Evolutionary conservation across 2,329 filamentous ascomycete genomes (phyloP), one percentile per base, ranked within the genome.

Genomic region (Cordyceps cicadae): DNA sequence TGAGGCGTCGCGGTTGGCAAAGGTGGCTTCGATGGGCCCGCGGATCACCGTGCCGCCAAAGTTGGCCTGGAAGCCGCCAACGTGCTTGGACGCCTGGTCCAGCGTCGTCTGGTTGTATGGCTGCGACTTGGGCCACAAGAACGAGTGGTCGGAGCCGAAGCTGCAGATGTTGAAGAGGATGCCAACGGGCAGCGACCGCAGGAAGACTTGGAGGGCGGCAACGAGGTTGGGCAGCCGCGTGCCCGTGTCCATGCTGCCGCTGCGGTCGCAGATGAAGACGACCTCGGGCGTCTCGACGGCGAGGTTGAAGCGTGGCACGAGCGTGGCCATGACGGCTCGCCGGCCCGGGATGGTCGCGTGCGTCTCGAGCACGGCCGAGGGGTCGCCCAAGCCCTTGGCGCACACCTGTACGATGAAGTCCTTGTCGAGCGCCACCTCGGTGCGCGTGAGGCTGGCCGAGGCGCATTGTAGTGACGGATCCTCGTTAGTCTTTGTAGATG

Each of bases 241-340:
- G 1, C 50, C 39, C 2, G 70, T 69, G 0, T 48, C 29, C 86
- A 88, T 88, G 62, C 85, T 88, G 0, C 86, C 87, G 60, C 86
- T 89, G 56, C 87, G 81, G 69, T 92, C 88, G 60, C 85, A 87
- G 5, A 92, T 74, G 65, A 92, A 90, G 19, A 91, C 82, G 24
- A 92, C 79, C 68, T 92, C 88, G 3, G 78, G 76, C 59, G 70
- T 72, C 9, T 79, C 75, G 0, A 78, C 68, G 0, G 83, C 82
- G 0, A 89, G 73, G n/a, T 77, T 76, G 71, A 90, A 89, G 63
- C 84, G 86, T 2, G 88, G 88, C 0, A 90, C 86, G 0, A 91
- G 74, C 0, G 87, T 89, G 0, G 81, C 75, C 87, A 92, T 89
- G 62, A 91, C 68, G 0, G 87, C 87, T 3, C 83, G 79, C 54